These are phyloP conservation scores for Parathielavia hyrcaniae DNA, from an alignment of 495 filamentous ascomycete genomes.

Conservation along the genomic window DNA sequence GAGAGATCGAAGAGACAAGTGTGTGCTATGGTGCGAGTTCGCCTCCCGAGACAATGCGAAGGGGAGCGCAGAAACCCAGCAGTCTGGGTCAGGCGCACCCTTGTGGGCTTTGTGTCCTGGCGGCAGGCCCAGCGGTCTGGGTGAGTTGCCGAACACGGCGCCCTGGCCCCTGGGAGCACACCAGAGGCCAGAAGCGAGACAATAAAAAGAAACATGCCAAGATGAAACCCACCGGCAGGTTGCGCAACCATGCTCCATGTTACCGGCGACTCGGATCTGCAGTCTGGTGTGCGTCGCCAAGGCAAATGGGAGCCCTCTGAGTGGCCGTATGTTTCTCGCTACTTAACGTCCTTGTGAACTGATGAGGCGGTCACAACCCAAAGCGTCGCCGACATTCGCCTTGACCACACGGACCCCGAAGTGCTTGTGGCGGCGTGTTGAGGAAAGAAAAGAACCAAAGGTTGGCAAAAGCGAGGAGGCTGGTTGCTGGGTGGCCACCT, in stretches of 20 bases:
- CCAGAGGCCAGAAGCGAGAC: neutral
- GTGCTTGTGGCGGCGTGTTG: neutral
- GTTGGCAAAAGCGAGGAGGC: neutral
- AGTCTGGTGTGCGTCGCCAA: neutral
- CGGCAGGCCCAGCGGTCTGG: conserved; percentile 10
- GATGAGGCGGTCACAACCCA: conserved; percentile 7
- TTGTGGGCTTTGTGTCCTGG: conserved; percentile 7
- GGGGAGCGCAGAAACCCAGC: conserved; percentile 9
- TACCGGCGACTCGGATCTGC: conserved; percentile 14
- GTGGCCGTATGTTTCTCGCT: neutral
- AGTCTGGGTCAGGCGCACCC: conserved; percentile 15
- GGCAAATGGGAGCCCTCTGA: neutral
- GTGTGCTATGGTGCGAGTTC: no score
- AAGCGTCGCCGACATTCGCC: no score
- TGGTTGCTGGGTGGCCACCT: neutral
- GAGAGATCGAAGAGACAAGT: no score
- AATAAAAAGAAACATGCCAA: neutral
- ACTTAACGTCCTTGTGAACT: no score
- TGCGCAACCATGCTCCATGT: neutral
- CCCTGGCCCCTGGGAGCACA: neutral
- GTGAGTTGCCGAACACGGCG: conserved; percentile 15
- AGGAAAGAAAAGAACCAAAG: neutral
- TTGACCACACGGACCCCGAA: no score
- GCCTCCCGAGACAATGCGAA: neutral
- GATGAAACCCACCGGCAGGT: neutral